Evolutionary conservation across 2,329 filamentous ascomycete genomes (phyloP).

Genomic region (Fusarium humuli): DNA sequence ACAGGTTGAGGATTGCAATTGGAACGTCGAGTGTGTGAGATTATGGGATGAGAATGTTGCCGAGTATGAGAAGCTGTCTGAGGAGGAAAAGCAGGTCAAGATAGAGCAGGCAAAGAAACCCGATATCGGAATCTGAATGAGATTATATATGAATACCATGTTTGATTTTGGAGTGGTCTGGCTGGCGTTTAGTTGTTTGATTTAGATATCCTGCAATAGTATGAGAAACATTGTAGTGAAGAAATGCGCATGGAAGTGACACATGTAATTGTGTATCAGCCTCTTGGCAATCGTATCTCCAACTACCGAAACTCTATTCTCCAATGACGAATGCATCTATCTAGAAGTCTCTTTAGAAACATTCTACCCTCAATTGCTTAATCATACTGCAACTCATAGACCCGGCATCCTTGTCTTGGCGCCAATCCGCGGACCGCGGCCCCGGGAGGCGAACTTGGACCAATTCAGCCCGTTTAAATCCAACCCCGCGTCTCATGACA

Average conservation of each 20-base stretch:
- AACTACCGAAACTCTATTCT: neutral
- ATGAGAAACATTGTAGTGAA: slow-evolving; percentile 4
- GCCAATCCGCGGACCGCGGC: slow-evolving; percentile 19
- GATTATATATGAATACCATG: neutral
- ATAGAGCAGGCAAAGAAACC: slow-evolving; percentile 51
- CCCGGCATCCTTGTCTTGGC: slow-evolving; percentile 29
- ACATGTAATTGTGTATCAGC: neutral
- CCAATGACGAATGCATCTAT: neutral
- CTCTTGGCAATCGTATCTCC: too few relatives aligned
- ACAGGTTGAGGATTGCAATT: slow-evolving; percentile 78
- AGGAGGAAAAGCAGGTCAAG: slow-evolving; percentile 68
- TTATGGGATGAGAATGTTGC: slow-evolving; percentile 74
- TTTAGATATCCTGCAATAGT: slow-evolving; percentile 14
- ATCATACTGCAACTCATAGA: neutral
- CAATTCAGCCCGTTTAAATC: neutral
- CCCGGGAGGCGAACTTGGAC: neutral
- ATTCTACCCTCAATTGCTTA: neutral
- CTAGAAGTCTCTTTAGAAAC: neutral
- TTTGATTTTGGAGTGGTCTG: slow-evolving; percentile 13
- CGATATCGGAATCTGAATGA: slow-evolving; percentile 4
- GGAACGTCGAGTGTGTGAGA: slow-evolving; percentile 72
- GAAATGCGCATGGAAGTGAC: neutral
- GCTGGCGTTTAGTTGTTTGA: slow-evolving; percentile 22
- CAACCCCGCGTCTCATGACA: slow-evolving; percentile 29
- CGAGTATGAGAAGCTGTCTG: slow-evolving; percentile 67